Evolutionary conservation across 1,284 basidiomycete species (phyloP).

Genomic region (Cryptococcus maquisensis): DNA sequence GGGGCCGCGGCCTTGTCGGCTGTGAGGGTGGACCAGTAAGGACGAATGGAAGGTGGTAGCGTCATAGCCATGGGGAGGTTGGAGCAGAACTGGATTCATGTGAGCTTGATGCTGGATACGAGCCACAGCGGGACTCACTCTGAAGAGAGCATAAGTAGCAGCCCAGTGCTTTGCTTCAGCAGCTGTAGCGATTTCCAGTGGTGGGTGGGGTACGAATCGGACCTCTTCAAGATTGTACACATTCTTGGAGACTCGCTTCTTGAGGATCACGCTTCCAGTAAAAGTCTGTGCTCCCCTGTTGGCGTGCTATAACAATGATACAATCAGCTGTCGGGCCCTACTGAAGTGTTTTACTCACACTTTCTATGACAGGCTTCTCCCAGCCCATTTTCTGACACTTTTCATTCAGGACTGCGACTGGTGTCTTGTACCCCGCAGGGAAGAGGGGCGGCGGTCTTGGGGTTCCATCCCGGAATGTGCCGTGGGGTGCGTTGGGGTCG

Average conservation of each 20-base stretch:
- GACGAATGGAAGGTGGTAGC: conserved; percentile 72
- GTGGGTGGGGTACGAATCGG: conserved; percentile 66
- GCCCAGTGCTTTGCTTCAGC: conserved; percentile 81
- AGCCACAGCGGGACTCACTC: conserved; percentile 55
- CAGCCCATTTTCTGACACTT: conserved; percentile 81
- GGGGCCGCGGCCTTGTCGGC: conserved; percentile 64
- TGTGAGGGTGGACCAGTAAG: conserved; percentile 76
- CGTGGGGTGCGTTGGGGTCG: background rate
- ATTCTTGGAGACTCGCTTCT: conserved; percentile 63
- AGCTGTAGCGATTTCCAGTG: conserved; percentile 59
- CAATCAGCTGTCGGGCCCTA: background rate
- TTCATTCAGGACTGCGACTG: conserved; percentile 69
- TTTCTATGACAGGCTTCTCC: conserved; percentile 71
- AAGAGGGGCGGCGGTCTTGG: conserved; percentile 58
- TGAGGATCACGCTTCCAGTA: conserved; percentile 61
- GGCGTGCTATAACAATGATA: conserved; percentile 45
- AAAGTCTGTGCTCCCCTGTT: conserved; percentile 55
- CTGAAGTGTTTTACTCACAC: conserved; percentile 60
- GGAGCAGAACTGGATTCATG: conserved; percentile 63
- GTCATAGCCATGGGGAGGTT: conserved; percentile 69
- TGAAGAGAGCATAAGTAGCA: conserved; percentile 79
- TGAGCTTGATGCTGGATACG: background rate
- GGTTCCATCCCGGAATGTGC: conserved; percentile 16
- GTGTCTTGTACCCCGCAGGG: conserved; percentile 74
- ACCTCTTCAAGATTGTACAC: conserved; percentile 62